Conservation (phyloP, 257 asterid species). For the Solanum appendiculatum region DNA sequence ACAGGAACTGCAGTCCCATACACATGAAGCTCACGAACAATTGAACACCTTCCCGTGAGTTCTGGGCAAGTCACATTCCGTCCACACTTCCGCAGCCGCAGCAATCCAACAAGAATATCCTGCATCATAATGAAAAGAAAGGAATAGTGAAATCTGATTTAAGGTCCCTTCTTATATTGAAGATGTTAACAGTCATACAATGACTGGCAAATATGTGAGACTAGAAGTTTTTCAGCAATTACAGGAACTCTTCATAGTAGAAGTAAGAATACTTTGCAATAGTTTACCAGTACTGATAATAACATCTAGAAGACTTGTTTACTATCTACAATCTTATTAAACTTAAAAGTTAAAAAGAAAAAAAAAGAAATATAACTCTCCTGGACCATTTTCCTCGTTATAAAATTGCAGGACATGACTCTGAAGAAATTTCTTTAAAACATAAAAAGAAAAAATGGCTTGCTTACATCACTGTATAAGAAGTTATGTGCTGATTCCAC, state of each 20-base stretch:
- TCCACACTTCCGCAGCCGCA: conserved; percentile 84
- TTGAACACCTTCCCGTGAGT: conserved; percentile 81
- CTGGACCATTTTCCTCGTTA: neutral
- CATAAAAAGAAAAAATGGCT: neutral
- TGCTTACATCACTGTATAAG: neutral
- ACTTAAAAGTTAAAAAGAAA: neutral
- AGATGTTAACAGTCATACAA: neutral
- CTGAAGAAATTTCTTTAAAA: neutral
- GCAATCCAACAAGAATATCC: conserved; percentile 94
- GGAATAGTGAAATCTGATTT: neutral
- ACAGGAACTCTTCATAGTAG: neutral
- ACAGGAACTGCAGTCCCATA: conserved; percentile 99
- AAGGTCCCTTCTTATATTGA: neutral
- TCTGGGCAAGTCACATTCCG: conserved; percentile 79
- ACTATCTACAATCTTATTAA: neutral
- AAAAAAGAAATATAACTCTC: neutral
- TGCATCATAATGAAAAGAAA: conserved; percentile 14
- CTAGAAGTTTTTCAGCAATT: neutral
- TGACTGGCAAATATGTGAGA: neutral
- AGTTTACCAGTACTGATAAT: neutral
- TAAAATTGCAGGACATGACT: neutral
- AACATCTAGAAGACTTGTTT: neutral
- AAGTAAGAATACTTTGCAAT: neutral
- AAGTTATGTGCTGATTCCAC: neutral
- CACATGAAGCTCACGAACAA: conserved; percentile 89